Base-by-base conservation (phyloP, 495 filamentous ascomycete species). In the Melanomma pulvis-pyrius region DNA sequence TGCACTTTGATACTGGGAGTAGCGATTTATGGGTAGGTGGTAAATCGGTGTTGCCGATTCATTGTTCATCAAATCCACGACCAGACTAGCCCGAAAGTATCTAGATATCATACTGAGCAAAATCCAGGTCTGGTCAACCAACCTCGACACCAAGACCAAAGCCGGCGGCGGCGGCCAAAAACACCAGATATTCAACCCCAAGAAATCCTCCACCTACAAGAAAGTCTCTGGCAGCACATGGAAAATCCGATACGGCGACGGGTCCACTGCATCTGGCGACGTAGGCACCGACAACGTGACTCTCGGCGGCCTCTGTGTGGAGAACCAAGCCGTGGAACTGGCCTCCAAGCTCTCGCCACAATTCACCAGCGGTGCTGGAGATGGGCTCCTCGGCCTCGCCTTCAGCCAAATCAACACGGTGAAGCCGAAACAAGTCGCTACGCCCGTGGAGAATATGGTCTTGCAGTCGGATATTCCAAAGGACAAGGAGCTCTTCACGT, bases 1-100 rank as follows among this genome's bases (percentile, higher is more conserved):
- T 92, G 51, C 87, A 92, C 72, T 91, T 92, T 68, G 90, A 93
- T 75, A 91, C 90, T 29, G 90, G 88, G 12, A 90, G 88, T 48
- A 81, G 87, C 7, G 90, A 92, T 81, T 80, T 92, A 41, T 93
- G 89, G 90, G 89, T 93, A 59, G 8, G 53, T 54, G 6, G 8
- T 26, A 57, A 9, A n/a, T n/a, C 28, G 22, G 34, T 17, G 17
- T 41, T 41, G 17, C n/a, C n/a, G n/a, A n/a, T n/a, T n/a, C n/a
- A n/a, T n/a, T n/a, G n/a, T n/a, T n/a, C n/a, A n/a, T n/a, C n/a
- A n/a, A n/a, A n/a, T n/a, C n/a, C n/a, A n/a, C n/a, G n/a, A n/a
- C n/a, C n/a, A n/a, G n/a, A n/a, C n/a, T n/a, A n/a, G n/a, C n/a
- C n/a, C n/a, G n/a, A n/a, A n/a, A n/a, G n/a, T n/a, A n/a, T n/a